Conservation (phyloP, 1,284 basidiomycete species). For the Apiotrichum brassicae region DNA sequence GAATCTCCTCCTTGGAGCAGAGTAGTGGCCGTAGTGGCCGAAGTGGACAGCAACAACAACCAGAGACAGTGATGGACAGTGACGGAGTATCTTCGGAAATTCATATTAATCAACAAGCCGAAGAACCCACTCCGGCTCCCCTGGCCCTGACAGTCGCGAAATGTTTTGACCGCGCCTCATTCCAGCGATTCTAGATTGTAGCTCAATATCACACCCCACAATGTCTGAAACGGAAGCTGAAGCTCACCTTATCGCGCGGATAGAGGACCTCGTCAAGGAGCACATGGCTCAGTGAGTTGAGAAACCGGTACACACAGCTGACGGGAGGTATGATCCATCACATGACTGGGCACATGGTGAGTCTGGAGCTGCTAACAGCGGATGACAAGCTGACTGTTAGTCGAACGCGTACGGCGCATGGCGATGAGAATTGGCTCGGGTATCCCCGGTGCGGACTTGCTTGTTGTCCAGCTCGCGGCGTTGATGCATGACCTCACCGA, state of each 20-base stretch:
- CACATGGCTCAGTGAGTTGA: conserved; percentile 58
- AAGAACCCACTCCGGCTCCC: too few species aligned
- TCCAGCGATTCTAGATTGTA: too few species aligned
- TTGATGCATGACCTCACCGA: conserved; percentile 72
- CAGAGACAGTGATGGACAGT: too few species aligned
- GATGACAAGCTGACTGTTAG: conserved; percentile 46
- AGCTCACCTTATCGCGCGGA: conserved; percentile 53
- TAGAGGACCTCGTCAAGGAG: conserved; percentile 64
- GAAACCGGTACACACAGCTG: neutral
- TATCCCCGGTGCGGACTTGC: conserved; percentile 54
- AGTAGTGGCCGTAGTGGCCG: too few species aligned
- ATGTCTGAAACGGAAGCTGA: too few species aligned
- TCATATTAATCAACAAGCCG: too few species aligned
- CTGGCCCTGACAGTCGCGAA: too few species aligned
- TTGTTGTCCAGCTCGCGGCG: conserved; percentile 73
- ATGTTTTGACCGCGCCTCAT: too few species aligned
- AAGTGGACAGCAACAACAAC: too few species aligned
- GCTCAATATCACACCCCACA: too few species aligned
- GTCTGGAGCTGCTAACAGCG: conserved; percentile 18
- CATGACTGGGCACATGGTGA: conserved; percentile 83
- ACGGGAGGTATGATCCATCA: conserved; percentile 65
- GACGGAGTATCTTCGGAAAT: too few species aligned
- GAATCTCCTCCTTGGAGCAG: too few species aligned
- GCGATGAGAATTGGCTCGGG: conserved; percentile 62
- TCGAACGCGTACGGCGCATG: conserved; percentile 71